phyloP scores from a whole-genome alignment of 1,284 basidiomycete genomes.

The Vanrija pseudolonga region DNA sequence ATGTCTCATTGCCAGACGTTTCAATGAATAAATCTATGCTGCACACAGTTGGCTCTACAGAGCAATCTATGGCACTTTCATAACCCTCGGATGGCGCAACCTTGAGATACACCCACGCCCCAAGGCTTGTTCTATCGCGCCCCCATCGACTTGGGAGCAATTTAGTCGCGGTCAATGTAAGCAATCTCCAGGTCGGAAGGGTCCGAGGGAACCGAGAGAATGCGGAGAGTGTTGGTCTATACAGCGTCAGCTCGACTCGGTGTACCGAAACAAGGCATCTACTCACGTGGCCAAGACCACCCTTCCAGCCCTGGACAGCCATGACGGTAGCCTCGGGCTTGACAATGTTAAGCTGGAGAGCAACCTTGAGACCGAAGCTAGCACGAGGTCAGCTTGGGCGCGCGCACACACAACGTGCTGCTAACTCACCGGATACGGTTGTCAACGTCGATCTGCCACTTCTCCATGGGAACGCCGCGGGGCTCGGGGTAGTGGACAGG shows the following conservation, averaged over 20 bases:
- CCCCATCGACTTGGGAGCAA: too few relatives aligned
- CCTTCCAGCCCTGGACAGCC: constrained; percentile 98
- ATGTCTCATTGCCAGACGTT: too few relatives aligned
- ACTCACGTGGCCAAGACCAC: constrained; percentile 76
- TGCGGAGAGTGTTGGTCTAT: constrained; percentile 50
- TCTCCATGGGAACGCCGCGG: constrained; percentile 75
- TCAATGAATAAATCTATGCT: too few relatives aligned
- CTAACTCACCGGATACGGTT: constrained; percentile 55
- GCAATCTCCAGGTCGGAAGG: constrained; percentile 69
- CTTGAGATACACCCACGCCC: neutral
- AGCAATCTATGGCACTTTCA: too few relatives aligned
- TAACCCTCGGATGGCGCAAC: neutral
- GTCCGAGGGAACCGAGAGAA: constrained; percentile 71
- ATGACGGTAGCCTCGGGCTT: constrained; percentile 85
- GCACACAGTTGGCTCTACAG: too few relatives aligned
- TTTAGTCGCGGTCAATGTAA: constrained; percentile 16
- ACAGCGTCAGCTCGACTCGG: constrained; percentile 14
- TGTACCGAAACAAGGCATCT: constrained; percentile 34
- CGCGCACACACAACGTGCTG: constrained; percentile 48
- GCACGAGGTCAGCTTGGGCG: constrained; percentile 30
- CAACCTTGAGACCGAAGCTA: constrained; percentile 83
- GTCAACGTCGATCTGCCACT: constrained; percentile 95
- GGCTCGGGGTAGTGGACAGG: constrained; percentile 93
- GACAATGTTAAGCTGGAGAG: constrained; percentile 83
- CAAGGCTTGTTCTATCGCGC: too few relatives aligned